Evolutionary conservation across 768 basidiomycete genomes (phyloP), one percentile per base, ranked within the genome.

Genomic region (Leucosporidium creatinivorum): DNA sequence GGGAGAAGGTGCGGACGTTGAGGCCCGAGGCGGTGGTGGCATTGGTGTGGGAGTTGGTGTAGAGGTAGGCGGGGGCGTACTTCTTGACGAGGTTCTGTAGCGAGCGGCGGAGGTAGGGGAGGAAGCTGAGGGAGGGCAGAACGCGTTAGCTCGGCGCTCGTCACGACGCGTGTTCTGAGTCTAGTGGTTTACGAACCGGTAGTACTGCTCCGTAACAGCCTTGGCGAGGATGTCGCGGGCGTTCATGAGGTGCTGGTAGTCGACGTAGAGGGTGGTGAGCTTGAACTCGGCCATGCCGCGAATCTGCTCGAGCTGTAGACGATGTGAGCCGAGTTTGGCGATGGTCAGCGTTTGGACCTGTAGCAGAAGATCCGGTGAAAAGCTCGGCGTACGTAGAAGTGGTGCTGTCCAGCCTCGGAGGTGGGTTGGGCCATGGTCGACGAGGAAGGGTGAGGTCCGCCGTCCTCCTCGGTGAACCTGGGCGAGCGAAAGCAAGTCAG

Each of bases 261-360:
- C 93, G 79, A 99, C 88, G 76, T 97, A 99, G 76, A 99, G 87
- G 0, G 94, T 98, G 13, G 91, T 91, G 62, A 96, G 83, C 76
- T 93, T 89, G 77, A 89, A 93, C 77, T 93, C 90, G 69, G 89
- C 87, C 91, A 99, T 92, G 50, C 86, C 89, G 77, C 89, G 88
- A 75, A 99, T 89, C 80, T 97, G 94, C 66, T 93, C 88, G 75
- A 97, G 81, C 77, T 98, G 97, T 66, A 89, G 83, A 60, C 72
- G 86, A 44, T 44, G 39, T 13, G 15, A 7, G 39, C 39, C 81
- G 77, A 88, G 85, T 68, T 85, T 84, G 52, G 89, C 83, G 4
- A 77, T 77, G 21, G 56, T 67, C 51, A 25, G 39, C 3, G 61
- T 50, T 5, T 80, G 78, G 25, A 84, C 83, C 8, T 84, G 84